These are phyloP conservation scores for Thelonectria blattea DNA, from an alignment of 2,329 filamentous ascomycete genomes.

Conservation along the genomic window DNA sequence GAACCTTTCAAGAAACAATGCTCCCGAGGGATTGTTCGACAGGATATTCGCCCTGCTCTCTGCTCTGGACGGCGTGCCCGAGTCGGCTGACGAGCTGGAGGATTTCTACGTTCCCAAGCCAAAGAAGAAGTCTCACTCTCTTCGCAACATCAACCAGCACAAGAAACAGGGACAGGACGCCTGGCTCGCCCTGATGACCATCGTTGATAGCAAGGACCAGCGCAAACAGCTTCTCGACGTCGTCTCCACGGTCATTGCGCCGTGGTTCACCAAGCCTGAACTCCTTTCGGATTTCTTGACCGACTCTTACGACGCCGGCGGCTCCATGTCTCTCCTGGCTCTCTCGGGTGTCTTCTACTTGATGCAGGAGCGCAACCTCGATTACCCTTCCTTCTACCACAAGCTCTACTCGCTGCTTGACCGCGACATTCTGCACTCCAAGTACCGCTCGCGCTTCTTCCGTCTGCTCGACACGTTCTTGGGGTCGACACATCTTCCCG, in stretches of 20 bases:
- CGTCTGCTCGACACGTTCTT: constrained; percentile 91
- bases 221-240: constrained; percentile 79
- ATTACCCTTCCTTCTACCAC: constrained; percentile 92
- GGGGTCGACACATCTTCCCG: constrained; percentile 88
- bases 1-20: constrained; percentile 25
- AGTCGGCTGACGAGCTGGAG: constrained; percentile 68
- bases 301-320: constrained; percentile 88
- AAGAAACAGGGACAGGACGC: constrained; percentile 84
- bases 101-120: constrained; percentile 71
- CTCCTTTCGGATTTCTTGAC: constrained; percentile 95
- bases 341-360: constrained; percentile 94
- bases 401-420: constrained; percentile 95
- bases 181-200: constrained; percentile 79
- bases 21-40: constrained; percentile 51
- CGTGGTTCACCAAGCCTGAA: constrained; percentile 89
- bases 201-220: constrained; percentile 71
- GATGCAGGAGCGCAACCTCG: constrained; percentile 90
- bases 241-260: constrained; percentile 79
- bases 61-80: constrained; percentile 73
- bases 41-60: constrained; percentile 68
- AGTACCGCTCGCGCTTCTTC: constrained; percentile 92
- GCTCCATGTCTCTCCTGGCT: constrained; percentile 84
- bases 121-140: constrained; percentile 69
- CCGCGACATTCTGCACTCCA: constrained; percentile 85
- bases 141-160: constrained; percentile 71